These are phyloP conservation scores for Collybia nuda DNA, from an alignment of 768 basidiomycete genomes.

Conservation along the genomic window DNA sequence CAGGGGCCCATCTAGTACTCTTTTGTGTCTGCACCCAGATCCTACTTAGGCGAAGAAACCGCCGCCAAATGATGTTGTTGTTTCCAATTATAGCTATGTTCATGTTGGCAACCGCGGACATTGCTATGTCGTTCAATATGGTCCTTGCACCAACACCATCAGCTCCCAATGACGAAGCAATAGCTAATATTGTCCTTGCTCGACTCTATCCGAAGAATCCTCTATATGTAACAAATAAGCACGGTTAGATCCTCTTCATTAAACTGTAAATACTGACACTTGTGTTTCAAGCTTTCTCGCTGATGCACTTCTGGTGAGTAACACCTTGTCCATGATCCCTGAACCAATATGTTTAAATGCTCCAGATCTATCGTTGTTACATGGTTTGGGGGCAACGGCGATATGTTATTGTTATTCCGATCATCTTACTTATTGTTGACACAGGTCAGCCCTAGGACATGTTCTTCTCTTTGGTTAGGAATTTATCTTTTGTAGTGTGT, in stretches of 20 bases:
- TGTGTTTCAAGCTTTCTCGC: background rate
- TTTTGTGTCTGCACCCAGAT: conserved; percentile 24
- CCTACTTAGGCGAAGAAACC: conserved; percentile 24
- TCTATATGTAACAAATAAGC: background rate
- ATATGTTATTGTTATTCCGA: conserved; percentile 7
- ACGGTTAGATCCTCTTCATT: no score
- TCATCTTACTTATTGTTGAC: background rate
- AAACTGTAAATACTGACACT: background rate
- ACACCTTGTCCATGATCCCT: background rate
- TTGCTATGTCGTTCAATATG: conserved; percentile 30
- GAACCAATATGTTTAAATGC: background rate
- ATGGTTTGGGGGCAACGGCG: conserved; percentile 16
- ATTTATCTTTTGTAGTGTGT: background rate
- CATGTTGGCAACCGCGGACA: conserved; percentile 30
- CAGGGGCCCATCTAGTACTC: no score
- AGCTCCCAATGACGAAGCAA: conserved; percentile 5
- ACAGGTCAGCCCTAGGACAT: background rate
- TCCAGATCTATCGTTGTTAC: conserved; percentile 23
- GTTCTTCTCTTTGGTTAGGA: no score
- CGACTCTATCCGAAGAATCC: background rate
- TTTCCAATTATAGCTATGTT: conserved; percentile 34
- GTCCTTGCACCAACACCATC: conserved; percentile 19
- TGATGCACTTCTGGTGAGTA: background rate
- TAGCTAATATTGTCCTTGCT: background rate
- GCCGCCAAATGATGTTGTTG: conserved; percentile 27